Conservation (phyloP, 2,329 filamentous ascomycete species). For the Colletotrichum musicola region DNA sequence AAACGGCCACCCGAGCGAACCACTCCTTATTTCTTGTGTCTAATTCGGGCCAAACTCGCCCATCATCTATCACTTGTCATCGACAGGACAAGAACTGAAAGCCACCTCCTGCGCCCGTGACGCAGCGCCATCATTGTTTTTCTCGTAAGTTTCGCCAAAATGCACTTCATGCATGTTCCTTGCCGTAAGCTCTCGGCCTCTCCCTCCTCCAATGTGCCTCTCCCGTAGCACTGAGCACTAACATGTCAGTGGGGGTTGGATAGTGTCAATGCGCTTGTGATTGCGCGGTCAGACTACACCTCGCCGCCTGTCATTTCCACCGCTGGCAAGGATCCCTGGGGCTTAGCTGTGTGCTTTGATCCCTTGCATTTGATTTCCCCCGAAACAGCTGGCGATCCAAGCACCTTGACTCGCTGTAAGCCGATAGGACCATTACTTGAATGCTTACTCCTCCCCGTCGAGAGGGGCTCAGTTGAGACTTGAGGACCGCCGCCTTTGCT, state of each 20-base stretch:
- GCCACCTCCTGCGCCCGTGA: conserved; percentile 17
- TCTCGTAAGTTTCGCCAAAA: conserved; percentile 30
- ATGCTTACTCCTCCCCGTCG: conserved; percentile 29
- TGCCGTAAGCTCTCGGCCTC: conserved; percentile 17
- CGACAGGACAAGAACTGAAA: background rate
- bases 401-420: conserved; percentile 32
- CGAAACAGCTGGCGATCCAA: conserved; percentile 37
- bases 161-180: conserved; percentile 38
- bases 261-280: conserved; percentile 38
- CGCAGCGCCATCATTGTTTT: conserved; percentile 7
- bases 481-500: conserved; percentile 19
- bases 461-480: conserved; percentile 36
- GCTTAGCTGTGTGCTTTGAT: conserved; percentile 39
- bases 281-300: conserved; percentile 34
- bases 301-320: conserved; percentile 36
- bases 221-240: conserved; percentile 28
- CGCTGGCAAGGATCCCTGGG: conserved; percentile 35
- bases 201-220: conserved; percentile 21
- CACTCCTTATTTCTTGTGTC: conserved; percentile 14
- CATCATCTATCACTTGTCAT: conserved; percentile 14
- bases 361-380: conserved; percentile 31
- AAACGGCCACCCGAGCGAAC: conserved; percentile 21
- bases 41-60: background rate
- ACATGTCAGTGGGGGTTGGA: conserved; percentile 32
- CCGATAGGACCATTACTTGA: conserved; percentile 15